Evolutionary conservation across 2,329 filamentous ascomycete genomes (phyloP).

Genomic region (Fusarium lateritium): DNA sequence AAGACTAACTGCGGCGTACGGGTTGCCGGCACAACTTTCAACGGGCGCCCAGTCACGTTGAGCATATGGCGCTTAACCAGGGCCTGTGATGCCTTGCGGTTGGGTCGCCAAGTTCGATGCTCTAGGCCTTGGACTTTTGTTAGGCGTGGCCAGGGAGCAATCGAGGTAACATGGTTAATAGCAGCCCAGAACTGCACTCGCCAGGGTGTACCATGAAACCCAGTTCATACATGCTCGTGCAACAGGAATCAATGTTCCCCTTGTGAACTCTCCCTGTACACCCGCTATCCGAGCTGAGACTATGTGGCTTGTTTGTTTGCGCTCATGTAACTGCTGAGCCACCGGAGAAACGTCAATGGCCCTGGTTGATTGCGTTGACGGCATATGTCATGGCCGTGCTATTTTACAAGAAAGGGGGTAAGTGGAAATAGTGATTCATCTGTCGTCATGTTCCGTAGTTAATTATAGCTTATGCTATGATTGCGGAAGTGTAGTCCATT

Average conservation of each 20-base stretch:
- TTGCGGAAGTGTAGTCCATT: background rate
- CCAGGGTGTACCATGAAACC: constrained; percentile 29
- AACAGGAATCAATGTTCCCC: constrained; percentile 3
- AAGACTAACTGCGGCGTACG: constrained; percentile 22
- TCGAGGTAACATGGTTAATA: background rate
- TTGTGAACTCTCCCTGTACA: background rate
- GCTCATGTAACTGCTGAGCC: constrained; percentile 40
- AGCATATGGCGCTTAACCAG: constrained; percentile 33
- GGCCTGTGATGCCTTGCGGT: constrained; percentile 20
- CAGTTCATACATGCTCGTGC: constrained; percentile 11
- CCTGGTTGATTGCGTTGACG: constrained; percentile 31
- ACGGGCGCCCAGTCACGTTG: constrained; percentile 27
- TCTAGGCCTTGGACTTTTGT: background rate
- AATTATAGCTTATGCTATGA: background rate
- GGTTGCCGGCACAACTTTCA: constrained; percentile 36
- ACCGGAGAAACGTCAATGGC: constrained; percentile 43
- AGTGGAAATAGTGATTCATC: background rate
- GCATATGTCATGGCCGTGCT: background rate
- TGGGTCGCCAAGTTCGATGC: constrained; percentile 11
- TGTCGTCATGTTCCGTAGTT: background rate
- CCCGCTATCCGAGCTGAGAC: constrained; percentile 1
- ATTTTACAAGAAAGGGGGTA: background rate
- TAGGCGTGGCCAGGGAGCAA: background rate
- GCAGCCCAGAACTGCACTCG: constrained; percentile 14
- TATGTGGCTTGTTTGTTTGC: constrained; percentile 24